These are phyloP conservation scores for Brachypodium distachyon DNA, from an alignment of 202 grass and related monocot genomes.

Conservation along the genomic window DNA sequence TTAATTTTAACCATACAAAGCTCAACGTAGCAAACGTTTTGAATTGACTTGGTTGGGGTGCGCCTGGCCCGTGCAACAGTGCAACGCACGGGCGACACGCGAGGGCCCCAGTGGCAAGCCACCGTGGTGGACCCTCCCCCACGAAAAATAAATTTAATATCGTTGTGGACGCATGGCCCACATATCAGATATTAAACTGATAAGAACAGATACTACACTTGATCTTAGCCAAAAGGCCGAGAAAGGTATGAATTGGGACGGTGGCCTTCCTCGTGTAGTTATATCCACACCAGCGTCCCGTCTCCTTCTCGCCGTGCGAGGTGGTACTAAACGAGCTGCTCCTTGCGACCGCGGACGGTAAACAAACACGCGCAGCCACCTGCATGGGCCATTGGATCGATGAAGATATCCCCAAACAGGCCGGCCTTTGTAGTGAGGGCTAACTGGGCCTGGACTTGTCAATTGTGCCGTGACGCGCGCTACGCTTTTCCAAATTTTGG, in stretches of 20 bases:
- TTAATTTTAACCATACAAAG: too few relatives aligned
- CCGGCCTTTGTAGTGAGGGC: not conserved
- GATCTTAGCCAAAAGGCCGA: conserved; percentile 77
- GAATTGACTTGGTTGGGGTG: not conserved
- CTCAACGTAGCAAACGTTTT: too few relatives aligned
- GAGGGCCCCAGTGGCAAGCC: not conserved
- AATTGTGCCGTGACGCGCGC: too few relatives aligned
- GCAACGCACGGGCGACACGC: not conserved
- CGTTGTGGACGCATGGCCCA: not conserved
- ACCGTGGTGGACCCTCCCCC: not conserved
- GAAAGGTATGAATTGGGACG: conserved; percentile 41
- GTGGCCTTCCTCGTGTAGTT: not conserved
- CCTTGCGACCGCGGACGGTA: too few relatives aligned
- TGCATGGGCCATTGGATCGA: not conserved
- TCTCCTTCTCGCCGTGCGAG: not conserved
- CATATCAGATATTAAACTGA: conserved; percentile 60
- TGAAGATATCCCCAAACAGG: not conserved
- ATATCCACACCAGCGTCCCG: too few relatives aligned
- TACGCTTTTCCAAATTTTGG: too few relatives aligned
- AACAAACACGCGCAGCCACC: not conserved
- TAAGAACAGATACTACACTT: conserved; percentile 78
- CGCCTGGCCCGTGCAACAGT: not conserved
- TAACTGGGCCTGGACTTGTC: not conserved
- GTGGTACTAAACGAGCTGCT: not conserved
- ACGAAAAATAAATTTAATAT: conserved; percentile 1